phyloP scores from a whole-genome alignment of 768 basidiomycete species.

The Tricholoma hemisulphureum region DNA sequence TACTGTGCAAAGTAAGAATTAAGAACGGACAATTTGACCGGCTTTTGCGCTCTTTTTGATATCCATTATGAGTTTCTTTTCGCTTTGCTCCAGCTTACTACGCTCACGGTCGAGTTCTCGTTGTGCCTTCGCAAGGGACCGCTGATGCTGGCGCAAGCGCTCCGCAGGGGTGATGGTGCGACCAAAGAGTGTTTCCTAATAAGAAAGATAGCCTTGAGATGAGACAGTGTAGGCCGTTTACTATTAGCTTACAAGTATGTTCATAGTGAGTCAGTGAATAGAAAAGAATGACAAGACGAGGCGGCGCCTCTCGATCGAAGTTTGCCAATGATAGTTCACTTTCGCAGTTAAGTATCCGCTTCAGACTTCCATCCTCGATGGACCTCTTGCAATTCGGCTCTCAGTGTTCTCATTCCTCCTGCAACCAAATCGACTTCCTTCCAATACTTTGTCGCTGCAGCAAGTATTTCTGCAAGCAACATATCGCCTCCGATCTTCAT shows the following conservation, averaged over 20 bases:
- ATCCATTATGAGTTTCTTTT: conserved; percentile 94
- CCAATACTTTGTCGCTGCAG: conserved; percentile 71
- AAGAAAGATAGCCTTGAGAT: conserved; percentile 9
- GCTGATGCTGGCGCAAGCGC: conserved; percentile 94
- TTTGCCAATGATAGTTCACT: background rate
- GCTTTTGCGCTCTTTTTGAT: conserved; percentile 96
- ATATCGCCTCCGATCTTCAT: conserved; percentile 62
- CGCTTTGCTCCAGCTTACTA: conserved; percentile 88
- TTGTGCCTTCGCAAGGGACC: conserved; percentile 93
- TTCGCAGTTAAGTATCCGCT: no score
- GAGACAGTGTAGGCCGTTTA: background rate
- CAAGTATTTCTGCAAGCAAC: conserved; percentile 59
- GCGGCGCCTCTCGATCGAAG: background rate
- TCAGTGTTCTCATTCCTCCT: conserved; percentile 60
- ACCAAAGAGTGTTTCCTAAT: conserved; percentile 94
- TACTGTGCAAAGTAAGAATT: conserved; percentile 4
- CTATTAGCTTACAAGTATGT: conserved; percentile 62
- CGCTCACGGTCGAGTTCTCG: conserved; percentile 97
- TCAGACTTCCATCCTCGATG: no score
- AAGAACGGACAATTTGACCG: conserved; percentile 79
- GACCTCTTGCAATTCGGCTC: conserved; percentile 55
- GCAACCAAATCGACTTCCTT: conserved; percentile 68
- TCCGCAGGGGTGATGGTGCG: conserved; percentile 94
- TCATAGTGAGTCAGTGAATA: conserved; percentile 51
- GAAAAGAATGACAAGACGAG: conserved; percentile 11